Conservation (phyloP, 129 eudicot species). For the Gnaphalium uliginosum region DNA sequence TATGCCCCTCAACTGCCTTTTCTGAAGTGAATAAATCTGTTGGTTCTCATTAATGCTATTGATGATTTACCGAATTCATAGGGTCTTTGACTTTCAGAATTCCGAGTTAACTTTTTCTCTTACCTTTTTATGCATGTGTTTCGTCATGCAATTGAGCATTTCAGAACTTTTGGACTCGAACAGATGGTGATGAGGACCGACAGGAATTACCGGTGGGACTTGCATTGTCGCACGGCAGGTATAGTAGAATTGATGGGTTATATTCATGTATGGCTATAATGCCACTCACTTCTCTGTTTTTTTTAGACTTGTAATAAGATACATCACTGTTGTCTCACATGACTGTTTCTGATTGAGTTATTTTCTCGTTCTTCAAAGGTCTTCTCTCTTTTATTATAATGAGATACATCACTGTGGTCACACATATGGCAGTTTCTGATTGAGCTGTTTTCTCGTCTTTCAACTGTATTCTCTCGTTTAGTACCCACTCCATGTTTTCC, state of each 20-base stretch:
- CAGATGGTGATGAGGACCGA: conserved; percentile 51
- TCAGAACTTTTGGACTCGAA: conserved; percentile 50
- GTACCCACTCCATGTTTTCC: conserved; percentile 4
- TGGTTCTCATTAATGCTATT: conserved; percentile 1
- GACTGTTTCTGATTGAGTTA: conserved; percentile 1
- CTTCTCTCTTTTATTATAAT: conserved; percentile 9
- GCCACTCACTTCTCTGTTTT: conserved; percentile 6
- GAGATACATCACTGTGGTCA: not conserved
- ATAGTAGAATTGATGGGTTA: conserved; percentile 2
- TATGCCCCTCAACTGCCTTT: conserved; percentile 5
- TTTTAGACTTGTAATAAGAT: not conserved
- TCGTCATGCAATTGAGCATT: conserved; percentile 16
- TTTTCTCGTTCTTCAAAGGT: conserved; percentile 15
- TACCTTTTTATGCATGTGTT: conserved; percentile 22
- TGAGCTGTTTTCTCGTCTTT: conserved; percentile 10
- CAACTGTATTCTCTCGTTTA: conserved; percentile 16
- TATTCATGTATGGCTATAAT: not conserved
- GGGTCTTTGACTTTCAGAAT: not conserved
- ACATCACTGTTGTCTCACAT: not conserved
- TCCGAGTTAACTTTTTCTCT: not conserved
- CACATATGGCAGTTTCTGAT: conserved; percentile 3
- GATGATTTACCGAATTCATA: conserved; percentile 4
- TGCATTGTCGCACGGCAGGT: conserved; percentile 42
- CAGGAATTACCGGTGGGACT: conserved; percentile 39
- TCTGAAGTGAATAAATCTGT: not conserved